These are phyloP conservation scores for Lepiota brunneoincarnata DNA, from an alignment of 768 basidiomycete genomes.

Conservation along the genomic window DNA sequence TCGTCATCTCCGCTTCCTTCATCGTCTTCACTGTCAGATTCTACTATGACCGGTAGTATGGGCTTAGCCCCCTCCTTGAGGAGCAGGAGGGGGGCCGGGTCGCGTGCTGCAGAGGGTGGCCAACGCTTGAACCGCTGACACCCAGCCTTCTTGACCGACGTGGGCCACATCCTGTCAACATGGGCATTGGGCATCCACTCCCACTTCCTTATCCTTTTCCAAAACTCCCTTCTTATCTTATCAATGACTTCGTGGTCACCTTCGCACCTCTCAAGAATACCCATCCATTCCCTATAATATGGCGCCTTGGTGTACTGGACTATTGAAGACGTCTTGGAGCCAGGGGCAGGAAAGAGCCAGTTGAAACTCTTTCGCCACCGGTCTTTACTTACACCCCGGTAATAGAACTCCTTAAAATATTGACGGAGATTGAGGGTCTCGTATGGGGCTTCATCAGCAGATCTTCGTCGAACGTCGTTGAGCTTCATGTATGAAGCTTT, in stretches of 20 bases:
- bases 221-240: not conserved
- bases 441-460: not conserved
- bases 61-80: no score
- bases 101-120: no score
- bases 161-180: not conserved
- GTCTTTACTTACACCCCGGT: not conserved
- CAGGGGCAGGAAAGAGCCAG: not conserved
- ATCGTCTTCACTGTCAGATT: no score
- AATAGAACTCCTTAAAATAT: not conserved
- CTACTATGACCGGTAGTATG: no score
- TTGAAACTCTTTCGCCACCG: not conserved
- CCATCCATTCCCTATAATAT: not conserved
- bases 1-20: no score
- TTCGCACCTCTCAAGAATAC: not conserved
- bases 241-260: not conserved
- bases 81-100: no score
- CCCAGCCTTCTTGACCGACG: not conserved
- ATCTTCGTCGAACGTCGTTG: not conserved
- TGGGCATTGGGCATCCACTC: not conserved
- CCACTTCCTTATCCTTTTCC: not conserved
- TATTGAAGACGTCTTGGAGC: not conserved
- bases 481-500: not conserved
- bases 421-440: not conserved
- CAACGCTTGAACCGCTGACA: no score
- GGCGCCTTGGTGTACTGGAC: not conserved